phyloP scores from a whole-genome alignment of 164 flowering plant genomes.

The Echeveria elegans region DNA sequence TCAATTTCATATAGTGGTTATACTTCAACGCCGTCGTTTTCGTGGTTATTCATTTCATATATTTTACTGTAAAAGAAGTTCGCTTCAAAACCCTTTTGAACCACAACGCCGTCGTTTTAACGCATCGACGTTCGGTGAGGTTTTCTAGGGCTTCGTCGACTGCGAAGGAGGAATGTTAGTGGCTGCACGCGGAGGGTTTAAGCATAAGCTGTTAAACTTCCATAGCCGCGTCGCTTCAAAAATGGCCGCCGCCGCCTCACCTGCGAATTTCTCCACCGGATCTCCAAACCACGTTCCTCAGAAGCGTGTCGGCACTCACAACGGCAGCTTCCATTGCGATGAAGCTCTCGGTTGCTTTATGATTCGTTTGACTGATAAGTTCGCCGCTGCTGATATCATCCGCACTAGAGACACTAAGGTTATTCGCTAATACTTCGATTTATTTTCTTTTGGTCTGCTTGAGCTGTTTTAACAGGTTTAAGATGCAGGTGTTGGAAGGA shows the following conservation, averaged over 20 bases:
- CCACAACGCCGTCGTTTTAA: too few species aligned
- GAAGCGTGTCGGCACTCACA: conserved; percentile 89
- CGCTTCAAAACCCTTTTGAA: too few species aligned
- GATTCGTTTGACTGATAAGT: conserved; percentile 78
- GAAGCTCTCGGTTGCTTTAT: conserved; percentile 99
- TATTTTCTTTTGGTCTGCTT: too few species aligned
- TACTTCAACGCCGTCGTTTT: too few species aligned
- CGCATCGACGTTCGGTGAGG: too few species aligned
- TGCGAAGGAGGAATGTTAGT: neutral
- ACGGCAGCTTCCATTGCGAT: conserved; percentile 97
- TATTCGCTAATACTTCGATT: too few species aligned
- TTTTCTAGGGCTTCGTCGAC: too few species aligned
- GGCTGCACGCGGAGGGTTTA: neutral
- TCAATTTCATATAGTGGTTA: too few species aligned
- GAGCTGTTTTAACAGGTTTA: too few species aligned
- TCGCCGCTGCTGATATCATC: conserved; percentile 62
- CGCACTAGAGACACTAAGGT: conserved; percentile 81
- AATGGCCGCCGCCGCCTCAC: conserved; percentile 6
- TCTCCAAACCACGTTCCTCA: conserved; percentile 11
- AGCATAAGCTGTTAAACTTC: neutral
- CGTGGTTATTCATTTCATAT: too few species aligned
- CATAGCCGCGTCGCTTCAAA: neutral
- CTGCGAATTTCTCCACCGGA: conserved; percentile 17
- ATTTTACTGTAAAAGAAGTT: too few species aligned
- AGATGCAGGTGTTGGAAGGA: conserved; percentile 31